Conservation (phyloP, 495 filamentous ascomycete species). For the Hapsidospora chrysogenum region DNA sequence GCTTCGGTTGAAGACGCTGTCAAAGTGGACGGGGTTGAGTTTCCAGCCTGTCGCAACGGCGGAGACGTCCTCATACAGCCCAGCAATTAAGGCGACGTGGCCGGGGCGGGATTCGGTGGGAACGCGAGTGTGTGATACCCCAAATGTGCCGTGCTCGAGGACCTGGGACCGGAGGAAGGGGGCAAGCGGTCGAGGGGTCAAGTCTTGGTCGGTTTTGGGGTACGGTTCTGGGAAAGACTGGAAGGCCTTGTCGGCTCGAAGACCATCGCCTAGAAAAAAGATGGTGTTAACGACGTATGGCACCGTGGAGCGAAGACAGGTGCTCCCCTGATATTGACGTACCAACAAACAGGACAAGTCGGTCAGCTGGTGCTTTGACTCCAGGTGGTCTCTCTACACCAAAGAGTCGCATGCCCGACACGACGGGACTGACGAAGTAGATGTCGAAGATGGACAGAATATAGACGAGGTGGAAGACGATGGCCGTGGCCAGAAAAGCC, state of each 20-base stretch:
- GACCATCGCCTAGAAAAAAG: slow-evolving; percentile 51
- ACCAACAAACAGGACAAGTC: slow-evolving; percentile 91
- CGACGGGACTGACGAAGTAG: slow-evolving; percentile 97
- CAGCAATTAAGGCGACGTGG: slow-evolving; percentile 95
- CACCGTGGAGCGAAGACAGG: not conserved
- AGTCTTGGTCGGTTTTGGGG: slow-evolving; percentile 39
- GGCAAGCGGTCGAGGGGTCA: slow-evolving; percentile 56
- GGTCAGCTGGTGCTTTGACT: slow-evolving; percentile 63
- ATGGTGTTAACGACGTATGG: not conserved
- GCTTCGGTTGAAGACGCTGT: slow-evolving; percentile 96
- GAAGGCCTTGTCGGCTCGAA: slow-evolving; percentile 96
- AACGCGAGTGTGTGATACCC: slow-evolving; percentile 93
- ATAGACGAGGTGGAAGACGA: slow-evolving; percentile 90
- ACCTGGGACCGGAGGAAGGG: slow-evolving; percentile 86
- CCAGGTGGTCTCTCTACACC: slow-evolving; percentile 42
- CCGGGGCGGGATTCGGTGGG: slow-evolving; percentile 95
- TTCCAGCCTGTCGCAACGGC: slow-evolving; percentile 98
- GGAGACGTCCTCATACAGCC: slow-evolving; percentile 95
- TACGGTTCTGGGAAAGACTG: slow-evolving; percentile 86
- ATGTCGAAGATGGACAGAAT: slow-evolving; percentile 97
- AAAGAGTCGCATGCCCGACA: slow-evolving; percentile 83
- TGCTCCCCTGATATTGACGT: slow-evolving; percentile 18
- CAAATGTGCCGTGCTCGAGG: slow-evolving; percentile 86
- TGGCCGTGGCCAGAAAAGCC: slow-evolving; percentile 79
- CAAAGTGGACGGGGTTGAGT: slow-evolving; percentile 94